Evolutionary conservation across 2,329 filamentous ascomycete genomes (phyloP), one percentile per base, ranked within the genome.

Genomic region (Coniochaeta pulveracea): DNA sequence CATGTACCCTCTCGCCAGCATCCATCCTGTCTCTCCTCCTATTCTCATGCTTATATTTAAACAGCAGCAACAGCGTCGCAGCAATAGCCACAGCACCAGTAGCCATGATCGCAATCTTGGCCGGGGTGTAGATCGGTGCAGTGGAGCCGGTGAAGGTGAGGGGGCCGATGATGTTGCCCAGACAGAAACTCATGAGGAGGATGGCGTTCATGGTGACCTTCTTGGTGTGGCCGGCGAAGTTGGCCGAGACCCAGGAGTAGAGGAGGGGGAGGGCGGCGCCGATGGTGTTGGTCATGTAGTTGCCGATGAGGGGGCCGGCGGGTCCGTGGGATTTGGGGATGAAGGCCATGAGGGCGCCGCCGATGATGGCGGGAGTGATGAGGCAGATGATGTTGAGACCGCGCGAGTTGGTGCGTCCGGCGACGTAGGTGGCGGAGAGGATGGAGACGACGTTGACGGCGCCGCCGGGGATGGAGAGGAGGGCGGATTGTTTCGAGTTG

Each of bases 151-250:
- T 55, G 54, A 77, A 78, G 3, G 76, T 61, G 45, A 76, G 72
- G 0, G 73, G 72, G 0, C 69, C 72, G 22, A 72, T 65, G 6
- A 74, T 68, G 44, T 80, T 80, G 1, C 75, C 76, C 0, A 62
- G 55, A 26, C 68, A 69, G 64, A 73, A 77, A 1, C 66, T 63
- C 26, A 78, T 58, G 45, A 78, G 78, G 38, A 70, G 74, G 41
- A 71, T 63, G 1, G 72, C 70, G 6, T 75, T 66, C 10, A 69
- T 66, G 4, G 70, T 66, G 1, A 64, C 61, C 44, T 76, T 77
- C 55, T 80, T 80, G 2, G 73, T 79, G 34, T 75, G 70, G 1
- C 74, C 75, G 14, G 65, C 72, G 19, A 76, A 57, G 44, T 79
- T 79, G 5, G 69, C 60, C 1, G 65, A 64, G 21, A 72, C 58